Evolutionary conservation across 805 yeast species (phyloP).

Genomic region (Kuraishia capsulata): DNA sequence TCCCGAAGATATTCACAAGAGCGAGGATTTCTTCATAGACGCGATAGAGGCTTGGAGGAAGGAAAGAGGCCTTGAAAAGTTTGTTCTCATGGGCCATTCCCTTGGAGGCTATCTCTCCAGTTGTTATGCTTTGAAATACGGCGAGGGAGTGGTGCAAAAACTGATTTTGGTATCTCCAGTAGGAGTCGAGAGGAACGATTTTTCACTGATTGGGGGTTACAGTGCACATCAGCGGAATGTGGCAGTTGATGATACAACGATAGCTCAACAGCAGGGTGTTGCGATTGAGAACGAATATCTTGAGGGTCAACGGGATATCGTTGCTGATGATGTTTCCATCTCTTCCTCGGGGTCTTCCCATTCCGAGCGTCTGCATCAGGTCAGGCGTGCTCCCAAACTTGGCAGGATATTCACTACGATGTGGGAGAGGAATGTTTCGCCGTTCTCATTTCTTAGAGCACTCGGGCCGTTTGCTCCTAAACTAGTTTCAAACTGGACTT

Average conservation of each 20-base stretch:
- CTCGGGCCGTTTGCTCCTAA: slow-evolving; percentile 48
- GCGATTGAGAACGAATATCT: slow-evolving; percentile 22
- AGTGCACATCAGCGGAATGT: slow-evolving; percentile 2
- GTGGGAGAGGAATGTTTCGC: slow-evolving; percentile 49
- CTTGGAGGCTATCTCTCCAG: slow-evolving; percentile 69
- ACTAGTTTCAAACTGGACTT: slow-evolving; percentile 45
- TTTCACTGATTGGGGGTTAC: slow-evolving; percentile 23
- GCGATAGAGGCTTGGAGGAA: slow-evolving; percentile 60
- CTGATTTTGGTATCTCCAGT: slow-evolving; percentile 64
- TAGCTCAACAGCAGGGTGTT: slow-evolving; percentile 17
- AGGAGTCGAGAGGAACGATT: slow-evolving; percentile 62
- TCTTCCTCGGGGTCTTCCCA: slow-evolving; percentile 12
- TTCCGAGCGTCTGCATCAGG: slow-evolving; percentile 12
- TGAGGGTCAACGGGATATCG: slow-evolving; percentile 9
- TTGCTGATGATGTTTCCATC: slow-evolving; percentile 6
- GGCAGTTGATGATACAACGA: slow-evolving; percentile 4
- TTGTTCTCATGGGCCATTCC: slow-evolving; percentile 70
- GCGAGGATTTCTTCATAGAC: slow-evolving; percentile 51
- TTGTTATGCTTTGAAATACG: slow-evolving; percentile 53
- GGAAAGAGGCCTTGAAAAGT: slow-evolving; percentile 33
- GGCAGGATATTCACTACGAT: slow-evolving; percentile 27
- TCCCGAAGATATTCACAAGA: slow-evolving; percentile 27
- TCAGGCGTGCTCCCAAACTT: slow-evolving; percentile 22
- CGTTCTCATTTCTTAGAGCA: slow-evolving; percentile 40
- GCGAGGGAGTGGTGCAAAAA: slow-evolving; percentile 36